phyloP scores from a whole-genome alignment of 2,329 filamentous ascomycete species.

The Hypoxylon sp. region DNA sequence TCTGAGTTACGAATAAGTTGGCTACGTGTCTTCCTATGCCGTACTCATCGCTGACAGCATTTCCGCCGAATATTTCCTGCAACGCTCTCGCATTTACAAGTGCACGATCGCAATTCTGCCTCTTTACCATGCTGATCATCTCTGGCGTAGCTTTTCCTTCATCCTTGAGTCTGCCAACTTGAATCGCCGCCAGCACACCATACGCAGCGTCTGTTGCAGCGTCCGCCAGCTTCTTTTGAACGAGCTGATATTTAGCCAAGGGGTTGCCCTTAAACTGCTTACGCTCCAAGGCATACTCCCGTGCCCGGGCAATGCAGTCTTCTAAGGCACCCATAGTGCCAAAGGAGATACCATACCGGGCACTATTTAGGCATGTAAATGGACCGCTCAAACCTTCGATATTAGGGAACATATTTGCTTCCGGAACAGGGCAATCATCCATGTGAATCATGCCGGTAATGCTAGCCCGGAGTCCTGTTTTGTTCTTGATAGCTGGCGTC shows the following conservation, averaged over 20 bases:
- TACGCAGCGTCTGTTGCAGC: constrained; percentile 91
- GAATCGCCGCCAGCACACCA: constrained; percentile 88
- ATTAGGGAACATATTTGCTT: constrained; percentile 93
- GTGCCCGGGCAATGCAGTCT: constrained; percentile 84
- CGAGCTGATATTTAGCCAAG: constrained; percentile 93
- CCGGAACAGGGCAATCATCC: constrained; percentile 88
- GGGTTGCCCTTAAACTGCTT: constrained; percentile 98
- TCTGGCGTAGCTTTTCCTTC: constrained; percentile 88
- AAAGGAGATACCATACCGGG: constrained; percentile 92
- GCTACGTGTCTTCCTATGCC: constrained; percentile 94
- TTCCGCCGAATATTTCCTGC: constrained; percentile 97
- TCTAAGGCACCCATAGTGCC: constrained; percentile 95
- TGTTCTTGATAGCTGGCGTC: constrained; percentile 93
- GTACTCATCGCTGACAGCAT: constrained; percentile 98
- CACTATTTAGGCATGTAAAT: constrained; percentile 94
- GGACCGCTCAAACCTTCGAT: constrained; percentile 89
- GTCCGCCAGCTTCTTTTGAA: constrained; percentile 98
- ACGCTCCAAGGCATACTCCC: constrained; percentile 90
- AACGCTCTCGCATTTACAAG: constrained; percentile 82
- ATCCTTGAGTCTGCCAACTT: constrained; percentile 94
- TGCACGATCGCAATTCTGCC: constrained; percentile 95
- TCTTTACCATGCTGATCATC: constrained; percentile 97
- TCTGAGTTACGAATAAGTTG: constrained; percentile 97
- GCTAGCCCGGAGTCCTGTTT: constrained; percentile 92
- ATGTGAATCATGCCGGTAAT: constrained; percentile 99